Conservation (phyloP, 1,284 basidiomycete species). For the Amylostereum areolatum region DNA sequence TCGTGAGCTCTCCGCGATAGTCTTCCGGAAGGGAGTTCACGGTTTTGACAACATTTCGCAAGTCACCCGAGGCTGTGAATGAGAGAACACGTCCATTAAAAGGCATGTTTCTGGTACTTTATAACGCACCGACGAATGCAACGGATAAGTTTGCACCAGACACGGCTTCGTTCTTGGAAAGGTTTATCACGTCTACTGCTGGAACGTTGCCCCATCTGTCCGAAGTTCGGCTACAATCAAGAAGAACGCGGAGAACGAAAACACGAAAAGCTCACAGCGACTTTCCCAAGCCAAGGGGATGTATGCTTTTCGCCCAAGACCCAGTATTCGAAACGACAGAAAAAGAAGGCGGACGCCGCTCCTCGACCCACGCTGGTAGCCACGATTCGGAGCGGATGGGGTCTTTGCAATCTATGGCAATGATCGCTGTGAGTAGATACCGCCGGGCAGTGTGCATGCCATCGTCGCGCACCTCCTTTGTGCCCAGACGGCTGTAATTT, state of each 20-base stretch:
- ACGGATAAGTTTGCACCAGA: constrained; percentile 19
- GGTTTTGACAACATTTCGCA: constrained; percentile 29
- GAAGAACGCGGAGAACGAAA: not conserved
- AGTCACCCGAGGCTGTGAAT: constrained; percentile 38
- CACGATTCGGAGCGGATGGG: constrained; percentile 17
- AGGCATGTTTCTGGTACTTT: not conserved
- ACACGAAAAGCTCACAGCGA: constrained; percentile 13
- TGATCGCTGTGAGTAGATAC: no score
- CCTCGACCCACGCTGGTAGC: constrained; percentile 21
- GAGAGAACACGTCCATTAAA: not conserved
- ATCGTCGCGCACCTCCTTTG: no score
- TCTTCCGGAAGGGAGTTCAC: constrained; percentile 29
- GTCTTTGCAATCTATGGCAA: constrained; percentile 20
- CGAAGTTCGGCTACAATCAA: not conserved
- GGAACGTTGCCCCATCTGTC: constrained; percentile 29
- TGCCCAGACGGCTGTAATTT: no score
- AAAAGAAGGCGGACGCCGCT: constrained; percentile 17
- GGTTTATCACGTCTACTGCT: constrained; percentile 25
- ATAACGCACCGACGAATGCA: constrained; percentile 9
- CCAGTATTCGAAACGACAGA: no score
- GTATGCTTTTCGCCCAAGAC: no score
- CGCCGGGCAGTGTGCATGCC: no score
- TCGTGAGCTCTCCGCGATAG: constrained; percentile 25
- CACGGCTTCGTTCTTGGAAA: constrained; percentile 19
- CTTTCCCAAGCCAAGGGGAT: constrained; percentile 8